Conservation (phyloP, 768 basidiomycete species). For the Podaxis rugospora region DNA sequence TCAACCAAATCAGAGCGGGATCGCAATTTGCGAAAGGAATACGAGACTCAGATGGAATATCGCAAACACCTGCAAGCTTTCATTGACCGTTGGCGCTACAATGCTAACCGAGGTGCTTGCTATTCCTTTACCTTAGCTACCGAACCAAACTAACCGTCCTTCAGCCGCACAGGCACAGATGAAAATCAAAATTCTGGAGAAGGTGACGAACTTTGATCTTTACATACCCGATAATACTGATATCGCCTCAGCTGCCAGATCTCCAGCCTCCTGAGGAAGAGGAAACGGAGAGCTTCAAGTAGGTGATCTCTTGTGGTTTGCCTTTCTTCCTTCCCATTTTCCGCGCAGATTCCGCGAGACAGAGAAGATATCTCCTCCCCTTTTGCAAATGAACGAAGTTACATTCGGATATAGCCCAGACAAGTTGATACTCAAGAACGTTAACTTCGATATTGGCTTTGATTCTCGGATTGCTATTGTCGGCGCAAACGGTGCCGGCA, state of each 20-base stretch:
- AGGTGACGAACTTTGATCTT: conserved; percentile 35
- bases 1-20: conserved; percentile 96
- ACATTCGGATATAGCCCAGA: conserved; percentile 84
- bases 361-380: conserved; percentile 95
- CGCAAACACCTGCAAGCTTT: conserved; percentile 95
- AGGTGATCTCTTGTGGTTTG: conserved; percentile 8
- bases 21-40: conserved; percentile 88
- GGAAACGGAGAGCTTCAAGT: conserved; percentile 92
- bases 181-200: conserved; percentile 74
- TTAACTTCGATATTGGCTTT: conserved; percentile 91
- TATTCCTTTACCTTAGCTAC: neutral
- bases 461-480: conserved; percentile 95
- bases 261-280: conserved; percentile 90
- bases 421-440: conserved; percentile 67
- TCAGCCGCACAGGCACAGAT: conserved; percentile 82
- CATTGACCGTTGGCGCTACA: conserved; percentile 98
- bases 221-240: neutral
- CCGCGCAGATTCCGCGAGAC: conserved; percentile 79
- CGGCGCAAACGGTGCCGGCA: conserved; percentile 93
- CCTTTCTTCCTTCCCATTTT: neutral
- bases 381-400: conserved; percentile 88
- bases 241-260: conserved; percentile 67
- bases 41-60: conserved; percentile 94
- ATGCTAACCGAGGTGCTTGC: conserved; percentile 77
- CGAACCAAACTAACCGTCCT: neutral